Evolutionary conservation across 345 rosid species (phyloP), one percentile per base, ranked within the genome.

Genomic region (Erysimum cheiranthoides): DNA sequence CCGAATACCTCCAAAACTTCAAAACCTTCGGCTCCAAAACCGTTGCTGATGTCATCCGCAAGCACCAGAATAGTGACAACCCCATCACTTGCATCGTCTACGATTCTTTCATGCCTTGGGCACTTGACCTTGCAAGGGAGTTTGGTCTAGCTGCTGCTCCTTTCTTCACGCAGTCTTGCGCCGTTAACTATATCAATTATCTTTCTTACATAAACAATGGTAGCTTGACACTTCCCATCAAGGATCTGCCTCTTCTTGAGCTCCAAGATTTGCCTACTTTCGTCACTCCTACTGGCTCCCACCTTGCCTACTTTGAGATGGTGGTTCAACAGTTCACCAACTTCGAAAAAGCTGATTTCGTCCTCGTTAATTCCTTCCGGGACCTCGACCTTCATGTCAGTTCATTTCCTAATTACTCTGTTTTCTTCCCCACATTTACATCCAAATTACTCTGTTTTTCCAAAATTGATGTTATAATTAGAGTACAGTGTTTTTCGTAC

Each of bases 111-210:
- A 54, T 86, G 73, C 81, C 84, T 0, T 92, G 96, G 96, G 88
- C 80, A 3, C 78, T 90, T 16, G 92, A 88, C n/a, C 81, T 90
- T 12, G 88, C 91, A 35, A 83, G 84, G 46, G 71, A 68, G n/a
- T 81, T 81, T 1, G 90, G 86, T n/a, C 28, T 90, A 5, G 14
- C 43, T 6, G 90, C 76, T 0, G 93, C 91, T 2, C 81, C 86
- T 3, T 88, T 92, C 73, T 92, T 92, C 39, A 90, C 97, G 3
- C 93, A 90, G 38, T 61, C 82, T 5, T 90, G 93, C 59, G 82
- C 83, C 0, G 91, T 90, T 8, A 73, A 90, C 81, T 90, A 78
- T 51, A 39, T 92, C 4, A 87, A 84, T 40, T 88, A 87, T n/a
- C 57, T 69, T n/a, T 54, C 74, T 67, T 79, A 79, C 12, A 54